phyloP scores from a whole-genome alignment of 306 rosid genomes.

The Lathyrus oleraceus region DNA sequence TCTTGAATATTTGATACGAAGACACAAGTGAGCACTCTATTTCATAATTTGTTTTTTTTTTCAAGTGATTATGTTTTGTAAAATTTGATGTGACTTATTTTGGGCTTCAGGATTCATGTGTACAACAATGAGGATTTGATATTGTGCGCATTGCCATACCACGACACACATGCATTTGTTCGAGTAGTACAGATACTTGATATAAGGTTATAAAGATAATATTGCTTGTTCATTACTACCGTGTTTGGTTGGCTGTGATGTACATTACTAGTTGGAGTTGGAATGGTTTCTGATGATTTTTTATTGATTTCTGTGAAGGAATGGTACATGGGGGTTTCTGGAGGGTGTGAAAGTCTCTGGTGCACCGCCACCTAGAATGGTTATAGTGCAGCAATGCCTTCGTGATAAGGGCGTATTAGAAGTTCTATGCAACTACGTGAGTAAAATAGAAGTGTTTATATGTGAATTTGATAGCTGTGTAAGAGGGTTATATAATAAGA shows the following conservation, averaged over 20 bases:
- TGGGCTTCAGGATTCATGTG: conserved; percentile 67
- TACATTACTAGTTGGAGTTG: conserved; percentile 9
- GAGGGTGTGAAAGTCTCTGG: conserved; percentile 78
- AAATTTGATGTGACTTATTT: conserved; percentile 26
- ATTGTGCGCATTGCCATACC: conserved; percentile 81
- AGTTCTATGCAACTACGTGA: conserved; percentile 79
- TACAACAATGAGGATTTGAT: conserved; percentile 73
- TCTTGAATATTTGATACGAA: conserved; percentile 82
- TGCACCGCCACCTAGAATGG: conserved; percentile 84
- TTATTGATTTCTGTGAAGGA: conserved; percentile 44
- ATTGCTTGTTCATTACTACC: not conserved
- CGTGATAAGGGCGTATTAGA: conserved; percentile 77
- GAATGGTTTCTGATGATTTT: conserved; percentile 35
- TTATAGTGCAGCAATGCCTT: conserved; percentile 82
- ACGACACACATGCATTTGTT: conserved; percentile 83
- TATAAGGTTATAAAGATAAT: conserved; percentile 53
- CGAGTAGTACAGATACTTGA: conserved; percentile 70
- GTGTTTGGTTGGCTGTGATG: conserved; percentile 27
- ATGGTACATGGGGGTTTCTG: conserved; percentile 80
- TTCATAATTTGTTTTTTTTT: not conserved
- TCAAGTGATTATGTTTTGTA: not conserved
- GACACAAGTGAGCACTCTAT: conserved; percentile 66
- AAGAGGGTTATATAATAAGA: conserved; percentile 16
- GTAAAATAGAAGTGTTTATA: conserved; percentile 37
- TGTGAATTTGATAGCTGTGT: conserved; percentile 21